Base-by-base conservation (phyloP, 2,329 filamentous ascomycete genomes). In the Cordyceps militaris region DNA sequence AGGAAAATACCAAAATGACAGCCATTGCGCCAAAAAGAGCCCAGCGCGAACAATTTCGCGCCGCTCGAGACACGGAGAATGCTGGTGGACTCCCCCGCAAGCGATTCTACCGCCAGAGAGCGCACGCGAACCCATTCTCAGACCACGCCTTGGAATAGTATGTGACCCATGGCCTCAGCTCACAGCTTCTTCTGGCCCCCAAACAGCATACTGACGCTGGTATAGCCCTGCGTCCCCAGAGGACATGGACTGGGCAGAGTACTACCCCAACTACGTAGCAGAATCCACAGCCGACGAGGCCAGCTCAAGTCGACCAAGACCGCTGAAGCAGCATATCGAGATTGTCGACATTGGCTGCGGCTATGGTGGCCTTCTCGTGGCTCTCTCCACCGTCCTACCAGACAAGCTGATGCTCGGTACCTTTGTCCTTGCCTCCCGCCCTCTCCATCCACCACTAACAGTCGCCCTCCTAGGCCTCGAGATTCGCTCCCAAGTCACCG, bases 321-420 rank as follows among this genome's bases (percentile, higher is more conserved):
- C 63, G 30, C 60, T 73, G 49, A 67, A 59, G 42, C 87, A 88
- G 69, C 79, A 90, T 60, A 87, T 99, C 48, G 91, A 97, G 69
- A 85, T 99, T 47, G 91, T 93, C 63, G 94, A 99, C 74, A 97
- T 99, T 69, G 94, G 94, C 26, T 99, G 94, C 71, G 94, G 94
- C 5, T 99, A 96, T 71, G 94, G 94, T 48, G 94, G 94, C 7
- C 77, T 99, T 58, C 79, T 96, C 3, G 87, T 97, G 62, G 92
- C 91, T 6, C 80, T 99, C 48, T 86, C 89, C 13, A 90, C 92
- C 1, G 78, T 86, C 43, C 77, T 97, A 66, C 93, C 94, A 4
- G 81, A 94, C 34, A 90, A 86, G 0, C 76, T 97, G 61, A 85
- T 97, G 63, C 75, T 99, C 16, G 93, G 90, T 89, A 74, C 62